A percentile compares a stretch with the other conserved stretches of the same genome.
Evolutionary conservation across 164 flowering plant species (phyloP).

Genomic region (Buxus sempervirens): DNA sequence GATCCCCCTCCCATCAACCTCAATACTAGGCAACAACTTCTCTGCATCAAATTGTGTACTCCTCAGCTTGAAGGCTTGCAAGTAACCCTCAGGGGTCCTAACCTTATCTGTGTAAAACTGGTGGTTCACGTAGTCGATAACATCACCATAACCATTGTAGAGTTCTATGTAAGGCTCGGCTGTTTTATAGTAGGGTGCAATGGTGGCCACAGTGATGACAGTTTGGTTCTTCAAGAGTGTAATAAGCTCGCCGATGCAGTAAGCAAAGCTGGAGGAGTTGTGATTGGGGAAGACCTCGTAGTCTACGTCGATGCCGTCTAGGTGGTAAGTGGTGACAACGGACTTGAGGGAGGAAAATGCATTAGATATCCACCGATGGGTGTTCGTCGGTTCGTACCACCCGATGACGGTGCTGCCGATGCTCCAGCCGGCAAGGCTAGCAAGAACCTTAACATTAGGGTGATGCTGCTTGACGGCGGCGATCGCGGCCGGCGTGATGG

Average conservation of each 20-base stretch:
- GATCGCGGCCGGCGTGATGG: conserved; percentile 44
- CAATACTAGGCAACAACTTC: conserved; percentile 54
- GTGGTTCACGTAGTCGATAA: conserved; percentile 58
- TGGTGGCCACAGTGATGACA: conserved; percentile 52
- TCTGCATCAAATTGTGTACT: conserved; percentile 29
- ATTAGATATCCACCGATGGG: conserved; percentile 45
- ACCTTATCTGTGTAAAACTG: conserved; percentile 65
- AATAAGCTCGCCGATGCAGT: conserved; percentile 62
- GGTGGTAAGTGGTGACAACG: conserved; percentile 40
- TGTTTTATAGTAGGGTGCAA: conserved; percentile 51
- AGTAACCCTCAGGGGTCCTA: conserved; percentile 29
- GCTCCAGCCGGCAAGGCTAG: conserved; percentile 80
- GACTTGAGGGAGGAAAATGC: conserved; percentile 46
- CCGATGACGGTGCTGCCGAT: conserved; percentile 32
- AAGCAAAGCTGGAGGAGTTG: conserved; percentile 38
- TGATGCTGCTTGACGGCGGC: conserved; percentile 30
- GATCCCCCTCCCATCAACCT: conserved; percentile 64
- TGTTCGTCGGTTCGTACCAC: conserved; percentile 42
- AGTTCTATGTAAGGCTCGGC: conserved; percentile 41
- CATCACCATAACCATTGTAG: conserved; percentile 29
- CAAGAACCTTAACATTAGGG: conserved; percentile 59
- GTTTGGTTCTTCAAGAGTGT: conserved; percentile 47
- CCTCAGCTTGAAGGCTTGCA: conserved; percentile 34
- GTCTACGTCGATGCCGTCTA: conserved; percentile 63
- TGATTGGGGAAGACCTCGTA: conserved; percentile 48